A percentile compares a stretch with the other conserved stretches of the same genome.
Evolutionary conservation across 176 grass and related monocot species (phyloP).

Genomic region (Sorghum bicolor): Sorghum_bicolor_NCBIv3 NC_012872.2:3744001-3744500

Average conservation of each 20-base stretch:
- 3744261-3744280: neutral
- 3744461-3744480: conserved; percentile 85
- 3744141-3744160: neutral
- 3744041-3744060: conserved; percentile 6
- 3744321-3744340: neutral
- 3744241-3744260: neutral
- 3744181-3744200: neutral
- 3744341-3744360: neutral
- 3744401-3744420: conserved; percentile 45
- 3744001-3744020: neutral
- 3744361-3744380: conserved; percentile 17
- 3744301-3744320: neutral
- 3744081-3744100: conserved; percentile 21
- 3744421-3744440: conserved; percentile 56
- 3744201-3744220: neutral
- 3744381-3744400: neutral
- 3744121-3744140: neutral
- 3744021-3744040: neutral
- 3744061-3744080: conserved; percentile 42
- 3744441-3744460: conserved; percentile 66
- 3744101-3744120: neutral
- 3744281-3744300: neutral
- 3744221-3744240: neutral
- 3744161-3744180: neutral
- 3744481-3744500: conserved; percentile 73